These are phyloP conservation scores for Xerocomus brunneocitrinus DNA, from an alignment of 768 basidiomycete genomes.

Conservation along the genomic window DNA sequence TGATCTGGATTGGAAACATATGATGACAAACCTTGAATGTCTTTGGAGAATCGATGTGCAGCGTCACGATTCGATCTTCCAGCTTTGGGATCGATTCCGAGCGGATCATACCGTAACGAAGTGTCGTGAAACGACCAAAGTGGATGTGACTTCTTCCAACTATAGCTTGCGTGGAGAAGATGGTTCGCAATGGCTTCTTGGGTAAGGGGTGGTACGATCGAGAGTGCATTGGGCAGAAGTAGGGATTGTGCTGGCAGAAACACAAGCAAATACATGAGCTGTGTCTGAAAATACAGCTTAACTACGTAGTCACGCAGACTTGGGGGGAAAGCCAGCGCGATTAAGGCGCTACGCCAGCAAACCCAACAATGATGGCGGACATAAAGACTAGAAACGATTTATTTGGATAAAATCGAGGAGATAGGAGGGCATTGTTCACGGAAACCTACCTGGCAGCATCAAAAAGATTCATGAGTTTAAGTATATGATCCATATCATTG, in stretches of 20 bases:
- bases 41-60: background rate
- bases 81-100: background rate
- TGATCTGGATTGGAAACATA: background rate
- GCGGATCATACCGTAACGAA: background rate
- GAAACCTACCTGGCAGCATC: background rate
- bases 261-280: background rate
- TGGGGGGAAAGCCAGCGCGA: background rate
- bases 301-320: background rate
- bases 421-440: background rate
- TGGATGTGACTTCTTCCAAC: background rate
- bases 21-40: background rate
- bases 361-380: background rate
- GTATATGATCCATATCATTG: background rate
- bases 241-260: background rate
- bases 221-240: background rate
- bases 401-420: background rate
- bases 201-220: background rate
- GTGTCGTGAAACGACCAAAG: conserved; percentile 5
- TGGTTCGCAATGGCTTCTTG: background rate
- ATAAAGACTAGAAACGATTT: background rate
- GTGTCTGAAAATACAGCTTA: background rate
- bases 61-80: background rate
- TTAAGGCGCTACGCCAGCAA: background rate
- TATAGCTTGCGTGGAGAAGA: background rate
- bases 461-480: background rate